phyloP scores from a whole-genome alignment of 441 rosid genomes.

The California macrophylla region DNA sequence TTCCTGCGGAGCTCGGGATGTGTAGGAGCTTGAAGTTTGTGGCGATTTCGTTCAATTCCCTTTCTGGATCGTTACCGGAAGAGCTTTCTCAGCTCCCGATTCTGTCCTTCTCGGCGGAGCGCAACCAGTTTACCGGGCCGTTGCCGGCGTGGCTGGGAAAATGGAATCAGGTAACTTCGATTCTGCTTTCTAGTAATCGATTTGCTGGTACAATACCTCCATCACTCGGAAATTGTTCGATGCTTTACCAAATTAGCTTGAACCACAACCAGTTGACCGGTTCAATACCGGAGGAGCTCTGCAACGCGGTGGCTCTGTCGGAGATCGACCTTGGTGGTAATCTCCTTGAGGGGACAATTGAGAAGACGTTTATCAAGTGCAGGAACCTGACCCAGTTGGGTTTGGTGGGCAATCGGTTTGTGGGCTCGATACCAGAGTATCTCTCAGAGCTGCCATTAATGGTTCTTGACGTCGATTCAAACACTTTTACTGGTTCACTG shows the following conservation, averaged over 20 bases:
- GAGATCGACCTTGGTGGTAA: conserved; percentile 59
- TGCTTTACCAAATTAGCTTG: conserved; percentile 42
- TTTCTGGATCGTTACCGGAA: conserved; percentile 57
- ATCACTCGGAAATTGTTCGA: conserved; percentile 52
- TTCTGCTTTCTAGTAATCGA: conserved; percentile 49
- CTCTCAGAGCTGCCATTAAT: conserved; percentile 61
- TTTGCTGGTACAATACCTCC: conserved; percentile 50
- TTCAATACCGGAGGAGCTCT: conserved; percentile 54
- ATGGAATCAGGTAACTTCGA: conserved; percentile 52
- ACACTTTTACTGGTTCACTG: conserved; percentile 53
- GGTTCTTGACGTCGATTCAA: conserved; percentile 67
- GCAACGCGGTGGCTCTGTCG: conserved; percentile 43
- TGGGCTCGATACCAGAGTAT: conserved; percentile 56
- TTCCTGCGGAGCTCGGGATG: conserved; percentile 65
- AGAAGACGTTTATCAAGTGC: conserved; percentile 50
- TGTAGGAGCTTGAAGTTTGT: conserved; percentile 53
- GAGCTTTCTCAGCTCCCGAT: conserved; percentile 55
- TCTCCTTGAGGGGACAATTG: conserved; percentile 43
- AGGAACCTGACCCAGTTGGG: conserved; percentile 50
- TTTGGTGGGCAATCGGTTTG: conserved; percentile 44
- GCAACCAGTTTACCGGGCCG: conserved; percentile 62
- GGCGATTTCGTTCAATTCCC: conserved; percentile 59
- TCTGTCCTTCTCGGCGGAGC: conserved; percentile 59
- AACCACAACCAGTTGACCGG: conserved; percentile 57
- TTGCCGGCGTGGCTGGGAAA: conserved; percentile 71